Conservation (phyloP, 2,329 filamentous ascomycete species). For the Aspergillus sp. region DNA sequence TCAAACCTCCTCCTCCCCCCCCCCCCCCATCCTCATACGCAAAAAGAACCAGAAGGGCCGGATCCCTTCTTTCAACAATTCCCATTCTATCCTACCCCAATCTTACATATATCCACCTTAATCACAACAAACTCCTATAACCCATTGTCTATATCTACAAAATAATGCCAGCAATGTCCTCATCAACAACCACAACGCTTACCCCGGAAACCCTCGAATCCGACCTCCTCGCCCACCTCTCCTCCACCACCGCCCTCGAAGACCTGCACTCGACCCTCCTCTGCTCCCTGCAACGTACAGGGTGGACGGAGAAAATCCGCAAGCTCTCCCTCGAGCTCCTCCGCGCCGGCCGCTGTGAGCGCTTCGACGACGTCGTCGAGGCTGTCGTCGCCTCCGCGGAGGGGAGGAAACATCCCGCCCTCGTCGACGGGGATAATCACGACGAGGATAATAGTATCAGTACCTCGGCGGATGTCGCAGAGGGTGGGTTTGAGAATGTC, state of each 20-base stretch:
- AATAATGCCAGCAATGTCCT: conserved; percentile 8
- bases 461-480: conserved; percentile 4
- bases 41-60: no score
- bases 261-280: conserved; percentile 52
- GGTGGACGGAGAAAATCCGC: conserved; percentile 55
- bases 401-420: conserved; percentile 25
- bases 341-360: conserved; percentile 53
- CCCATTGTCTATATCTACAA: no score
- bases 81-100: background rate
- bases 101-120: background rate
- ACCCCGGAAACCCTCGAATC: conserved; percentile 38
- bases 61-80: background rate
- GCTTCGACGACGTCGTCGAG: conserved; percentile 52
- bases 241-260: conserved; percentile 46
- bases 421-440: conserved; percentile 14
- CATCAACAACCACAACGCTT: conserved; percentile 18
- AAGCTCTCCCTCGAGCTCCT: conserved; percentile 53
- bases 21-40: no score
- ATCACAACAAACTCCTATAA: no score
- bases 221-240: conserved; percentile 41
- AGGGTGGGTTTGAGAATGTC: conserved; percentile 31
- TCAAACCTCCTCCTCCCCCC: no score
- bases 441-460: conserved; percentile 10
- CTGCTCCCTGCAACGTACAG: conserved; percentile 52
- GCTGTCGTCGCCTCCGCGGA: conserved; percentile 47